Evolutionary conservation across 2,329 filamentous ascomycete genomes (phyloP).

Genomic region (Aquanectria penicillioides): DNA sequence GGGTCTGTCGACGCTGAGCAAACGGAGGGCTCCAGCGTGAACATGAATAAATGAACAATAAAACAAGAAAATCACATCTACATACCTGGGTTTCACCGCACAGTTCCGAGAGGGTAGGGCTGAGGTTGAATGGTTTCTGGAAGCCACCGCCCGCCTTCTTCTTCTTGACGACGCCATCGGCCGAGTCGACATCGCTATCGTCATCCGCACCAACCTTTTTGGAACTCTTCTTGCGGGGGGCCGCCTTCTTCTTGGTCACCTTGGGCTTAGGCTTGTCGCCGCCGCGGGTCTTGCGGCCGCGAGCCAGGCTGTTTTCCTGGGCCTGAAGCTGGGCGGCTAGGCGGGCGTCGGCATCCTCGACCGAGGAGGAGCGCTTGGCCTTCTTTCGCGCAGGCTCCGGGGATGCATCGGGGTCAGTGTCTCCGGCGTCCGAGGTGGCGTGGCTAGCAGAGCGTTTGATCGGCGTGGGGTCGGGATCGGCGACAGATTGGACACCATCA

Average conservation of each 20-base stretch:
- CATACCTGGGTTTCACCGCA: constrained; percentile 75
- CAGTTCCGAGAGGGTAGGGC: constrained; percentile 73
- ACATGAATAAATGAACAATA: too few relatives aligned
- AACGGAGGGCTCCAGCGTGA: too few relatives aligned
- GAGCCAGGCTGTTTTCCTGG: constrained; percentile 80
- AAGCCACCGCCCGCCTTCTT: constrained; percentile 92
- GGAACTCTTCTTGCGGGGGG: constrained; percentile 75
- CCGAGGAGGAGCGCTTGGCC: constrained; percentile 69
- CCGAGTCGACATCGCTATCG: constrained; percentile 79
- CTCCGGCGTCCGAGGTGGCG: constrained; percentile 50
- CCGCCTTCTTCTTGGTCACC: constrained; percentile 69
- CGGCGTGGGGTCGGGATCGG: constrained; percentile 44
- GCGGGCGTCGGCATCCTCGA: constrained; percentile 83
- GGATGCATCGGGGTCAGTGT: constrained; percentile 59
- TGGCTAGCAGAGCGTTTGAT: constrained; percentile 49
- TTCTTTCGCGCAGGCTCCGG: constrained; percentile 68
- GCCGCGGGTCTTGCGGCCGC: constrained; percentile 79
- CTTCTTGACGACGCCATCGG: constrained; percentile 67
- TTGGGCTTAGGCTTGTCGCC: constrained; percentile 66
- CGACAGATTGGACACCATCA: constrained; percentile 51
- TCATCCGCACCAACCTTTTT: constrained; percentile 82
- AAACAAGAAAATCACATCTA: too few relatives aligned
- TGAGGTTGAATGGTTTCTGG: constrained; percentile 85
- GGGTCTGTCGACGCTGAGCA: too few relatives aligned
- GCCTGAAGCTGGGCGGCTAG: constrained; percentile 90